These are phyloP conservation scores for Parafenestella ontariensis DNA, from an alignment of 2,329 filamentous ascomycete species.

Conservation along the genomic window DNA sequence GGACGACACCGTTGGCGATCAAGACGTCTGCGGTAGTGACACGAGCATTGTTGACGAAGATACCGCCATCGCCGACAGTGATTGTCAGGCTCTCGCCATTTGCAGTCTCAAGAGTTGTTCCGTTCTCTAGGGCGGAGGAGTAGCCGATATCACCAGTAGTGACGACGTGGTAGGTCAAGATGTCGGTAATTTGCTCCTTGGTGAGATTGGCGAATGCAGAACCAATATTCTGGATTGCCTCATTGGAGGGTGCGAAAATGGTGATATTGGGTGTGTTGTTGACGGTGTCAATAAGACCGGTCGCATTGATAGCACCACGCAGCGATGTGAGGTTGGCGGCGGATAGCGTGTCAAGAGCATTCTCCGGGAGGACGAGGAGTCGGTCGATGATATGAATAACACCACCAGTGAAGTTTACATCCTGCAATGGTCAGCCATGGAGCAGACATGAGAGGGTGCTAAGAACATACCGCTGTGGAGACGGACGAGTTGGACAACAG, in stretches of 20 bases:
- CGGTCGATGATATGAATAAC: conserved; percentile 57
- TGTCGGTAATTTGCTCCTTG: conserved; percentile 55
- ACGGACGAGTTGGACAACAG: conserved; percentile 59
- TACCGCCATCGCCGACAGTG: conserved; percentile 41
- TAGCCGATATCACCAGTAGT: conserved; percentile 61
- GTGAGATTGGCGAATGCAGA: conserved; percentile 59
- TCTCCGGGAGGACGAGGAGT: conserved; percentile 51
- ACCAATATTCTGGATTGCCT: conserved; percentile 65
- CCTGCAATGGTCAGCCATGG: conserved; percentile 28
- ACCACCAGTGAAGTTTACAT: conserved; percentile 55
- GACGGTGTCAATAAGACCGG: conserved; percentile 52
- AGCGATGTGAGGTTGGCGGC: conserved; percentile 50
- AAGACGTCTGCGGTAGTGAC: conserved; percentile 53
- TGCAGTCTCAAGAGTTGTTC: conserved; percentile 46
- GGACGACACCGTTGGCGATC: conserved; percentile 55
- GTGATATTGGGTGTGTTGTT: conserved; percentile 60
- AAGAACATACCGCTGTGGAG: conserved; percentile 54
- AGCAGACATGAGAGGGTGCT: neutral
- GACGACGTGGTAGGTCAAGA: conserved; percentile 72
- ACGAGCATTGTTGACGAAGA: conserved; percentile 55
- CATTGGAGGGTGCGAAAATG: conserved; percentile 69
- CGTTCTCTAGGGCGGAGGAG: conserved; percentile 54
- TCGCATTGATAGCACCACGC: conserved; percentile 50
- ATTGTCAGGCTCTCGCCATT: conserved; percentile 51
- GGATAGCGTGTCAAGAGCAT: conserved; percentile 38